Evolutionary conservation across 1,284 basidiomycete genomes (phyloP).

Genomic region (Leccinum angustisporum): DNA sequence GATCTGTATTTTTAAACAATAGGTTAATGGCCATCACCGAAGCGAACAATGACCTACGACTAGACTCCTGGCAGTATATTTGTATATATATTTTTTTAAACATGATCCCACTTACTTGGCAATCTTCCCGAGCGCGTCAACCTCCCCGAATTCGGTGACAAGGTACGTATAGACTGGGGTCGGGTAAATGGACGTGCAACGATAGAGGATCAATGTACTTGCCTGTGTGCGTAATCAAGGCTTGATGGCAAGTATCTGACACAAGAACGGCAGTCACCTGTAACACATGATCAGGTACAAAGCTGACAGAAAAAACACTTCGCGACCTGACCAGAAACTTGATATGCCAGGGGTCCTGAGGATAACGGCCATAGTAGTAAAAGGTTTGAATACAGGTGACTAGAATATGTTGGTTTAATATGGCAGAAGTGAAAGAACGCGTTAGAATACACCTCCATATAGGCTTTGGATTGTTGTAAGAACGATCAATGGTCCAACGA

Average conservation of each 20-base stretch:
- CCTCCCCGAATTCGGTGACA: conserved; percentile 28
- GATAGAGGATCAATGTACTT: conserved; percentile 8
- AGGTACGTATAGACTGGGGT: conserved; percentile 54
- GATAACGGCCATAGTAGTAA: conserved; percentile 54
- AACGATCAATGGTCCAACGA: not conserved
- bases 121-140: conserved; percentile 36
- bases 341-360: conserved; percentile 47
- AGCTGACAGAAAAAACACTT: not conserved
- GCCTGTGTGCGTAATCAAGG: conserved; percentile 57
- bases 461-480: conserved; percentile 36
- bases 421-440: not conserved
- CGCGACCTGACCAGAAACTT: conserved; percentile 41
- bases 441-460: conserved; percentile 47
- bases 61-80: conserved; percentile 42
- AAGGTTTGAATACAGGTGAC: conserved; percentile 59
- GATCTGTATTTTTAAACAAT: conserved; percentile 17
- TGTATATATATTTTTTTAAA: not conserved
- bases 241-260: conserved; percentile 58
- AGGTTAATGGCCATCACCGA: conserved; percentile 1
- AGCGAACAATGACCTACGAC: conserved; percentile 37
- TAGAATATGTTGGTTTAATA: conserved; percentile 21
- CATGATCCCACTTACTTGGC: conserved; percentile 44
- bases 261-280: conserved; percentile 51
- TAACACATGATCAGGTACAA: not conserved
- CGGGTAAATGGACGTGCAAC: not conserved